Conservation (phyloP, 2,329 filamentous ascomycete species). For the Apiospora aurea region DNA sequence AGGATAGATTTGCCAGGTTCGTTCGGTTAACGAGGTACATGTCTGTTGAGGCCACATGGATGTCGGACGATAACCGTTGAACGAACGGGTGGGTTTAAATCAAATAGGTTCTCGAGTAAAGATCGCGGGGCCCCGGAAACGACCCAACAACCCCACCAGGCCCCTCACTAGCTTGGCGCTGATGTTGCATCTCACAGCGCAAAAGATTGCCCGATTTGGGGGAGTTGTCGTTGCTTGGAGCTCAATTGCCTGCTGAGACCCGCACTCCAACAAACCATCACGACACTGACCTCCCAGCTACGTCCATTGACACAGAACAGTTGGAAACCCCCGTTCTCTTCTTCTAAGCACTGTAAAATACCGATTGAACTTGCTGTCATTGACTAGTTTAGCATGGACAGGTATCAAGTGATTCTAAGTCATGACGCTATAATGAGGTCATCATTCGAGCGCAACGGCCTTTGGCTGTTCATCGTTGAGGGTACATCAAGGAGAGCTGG, state of each 20-base stretch:
- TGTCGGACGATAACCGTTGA: neutral
- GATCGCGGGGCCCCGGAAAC: conserved; percentile 1
- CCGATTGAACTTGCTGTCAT: neutral
- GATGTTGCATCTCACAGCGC: neutral
- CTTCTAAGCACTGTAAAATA: neutral
- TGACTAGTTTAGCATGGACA: neutral
- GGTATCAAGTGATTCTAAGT: neutral
- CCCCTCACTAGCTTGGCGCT: neutral
- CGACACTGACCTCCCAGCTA: neutral
- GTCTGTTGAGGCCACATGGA: neutral
- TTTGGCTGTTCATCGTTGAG: neutral
- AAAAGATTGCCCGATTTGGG: neutral
- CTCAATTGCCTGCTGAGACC: too few relatives aligned
- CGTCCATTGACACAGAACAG: neutral
- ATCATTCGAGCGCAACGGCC: neutral
- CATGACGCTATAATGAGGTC: conserved; percentile 15
- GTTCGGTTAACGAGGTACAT: neutral
- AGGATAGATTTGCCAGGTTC: neutral
- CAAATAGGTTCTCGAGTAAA: neutral
- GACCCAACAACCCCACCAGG: neutral
- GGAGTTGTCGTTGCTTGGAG: neutral
- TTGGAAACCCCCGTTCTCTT: neutral
- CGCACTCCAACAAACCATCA: neutral
- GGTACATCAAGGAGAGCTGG: neutral
- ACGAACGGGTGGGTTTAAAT: too few relatives aligned